phyloP scores from a whole-genome alignment of 164 flowering plant species.

The Stephania yunnanensis region DNA sequence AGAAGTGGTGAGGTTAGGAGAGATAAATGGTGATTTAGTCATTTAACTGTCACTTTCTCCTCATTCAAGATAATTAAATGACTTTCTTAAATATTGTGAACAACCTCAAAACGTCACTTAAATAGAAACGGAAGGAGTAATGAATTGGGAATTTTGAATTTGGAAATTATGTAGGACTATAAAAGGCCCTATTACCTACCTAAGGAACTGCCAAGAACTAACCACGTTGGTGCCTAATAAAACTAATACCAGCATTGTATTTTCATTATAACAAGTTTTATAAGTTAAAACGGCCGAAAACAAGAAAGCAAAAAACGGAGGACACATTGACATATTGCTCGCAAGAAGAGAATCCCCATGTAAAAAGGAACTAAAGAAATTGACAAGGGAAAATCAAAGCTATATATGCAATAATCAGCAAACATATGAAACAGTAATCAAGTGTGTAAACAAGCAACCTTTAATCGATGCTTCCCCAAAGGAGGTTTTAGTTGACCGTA shows the following conservation, averaged over 20 bases:
- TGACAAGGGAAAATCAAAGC: neutral
- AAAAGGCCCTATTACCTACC: neutral
- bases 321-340: neutral
- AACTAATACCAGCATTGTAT: neutral
- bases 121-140: too few species aligned
- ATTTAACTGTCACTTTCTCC: too few species aligned
- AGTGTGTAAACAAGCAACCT: slow-evolving; percentile 38
- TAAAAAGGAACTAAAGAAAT: neutral
- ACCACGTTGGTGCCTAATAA: neutral
- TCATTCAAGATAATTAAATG: too few species aligned
- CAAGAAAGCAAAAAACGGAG: neutral
- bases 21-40: too few species aligned
- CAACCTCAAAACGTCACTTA: too few species aligned
- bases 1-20: too few species aligned
- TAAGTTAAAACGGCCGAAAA: neutral
- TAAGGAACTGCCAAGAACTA: neutral
- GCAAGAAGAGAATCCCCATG: neutral
- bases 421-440: neutral
- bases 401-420: neutral
- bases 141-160: too few species aligned
- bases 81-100: too few species aligned
- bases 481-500: slow-evolving; percentile 92
- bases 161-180: too few species aligned
- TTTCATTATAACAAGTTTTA: neutral
- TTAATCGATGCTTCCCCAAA: slow-evolving; percentile 86